Percentiles rank a stretch among this genome's conserved stretches.
phyloP scores from a whole-genome alignment of 2,329 filamentous ascomycete genomes.

The Pestalotiopsis sp. region DNA sequence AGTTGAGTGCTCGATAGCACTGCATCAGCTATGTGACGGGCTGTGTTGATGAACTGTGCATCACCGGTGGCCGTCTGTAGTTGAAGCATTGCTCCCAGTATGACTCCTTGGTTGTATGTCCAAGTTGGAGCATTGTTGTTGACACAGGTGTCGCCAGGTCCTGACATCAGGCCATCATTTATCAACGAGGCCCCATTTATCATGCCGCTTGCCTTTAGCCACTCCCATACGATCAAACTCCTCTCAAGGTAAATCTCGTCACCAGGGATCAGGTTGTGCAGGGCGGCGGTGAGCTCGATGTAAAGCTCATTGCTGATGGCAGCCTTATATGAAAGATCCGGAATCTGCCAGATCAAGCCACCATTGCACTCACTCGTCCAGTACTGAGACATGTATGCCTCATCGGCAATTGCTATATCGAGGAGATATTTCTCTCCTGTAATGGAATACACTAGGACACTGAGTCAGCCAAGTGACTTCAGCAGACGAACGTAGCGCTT shows the following conservation, averaged over 20 bases:
- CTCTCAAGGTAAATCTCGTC: conserved; percentile 37
- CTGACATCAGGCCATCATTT: conserved; percentile 42
- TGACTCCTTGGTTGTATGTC: conserved; percentile 57
- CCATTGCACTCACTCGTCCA: conserved; percentile 45
- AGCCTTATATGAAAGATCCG: conserved; percentile 37
- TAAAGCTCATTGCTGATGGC: conserved; percentile 50
- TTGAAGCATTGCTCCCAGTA: conserved; percentile 58
- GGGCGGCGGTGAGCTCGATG: conserved; percentile 41
- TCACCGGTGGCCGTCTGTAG: conserved; percentile 40
- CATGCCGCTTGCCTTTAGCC: conserved; percentile 41
- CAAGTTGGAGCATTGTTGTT: conserved; percentile 40
- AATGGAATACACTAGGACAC: conserved; percentile 39
- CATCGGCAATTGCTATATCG: conserved; percentile 43
- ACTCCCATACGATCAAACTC: conserved; percentile 42
- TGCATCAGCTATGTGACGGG: conserved; percentile 28
- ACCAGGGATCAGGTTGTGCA: conserved; percentile 40
- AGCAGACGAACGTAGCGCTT: too few species aligned
- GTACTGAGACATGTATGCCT: conserved; percentile 46
- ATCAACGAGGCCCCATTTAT: conserved; percentile 38
- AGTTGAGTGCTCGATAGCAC: conserved; percentile 33
- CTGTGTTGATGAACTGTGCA: conserved; percentile 19
- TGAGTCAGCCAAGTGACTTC: too few species aligned
- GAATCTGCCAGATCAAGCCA: conserved; percentile 44
- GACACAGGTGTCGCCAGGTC: conserved; percentile 19
- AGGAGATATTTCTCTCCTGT: conserved; percentile 45